Conservation (phyloP, 345 rosid genomes). For the Brassica incana region DNA sequence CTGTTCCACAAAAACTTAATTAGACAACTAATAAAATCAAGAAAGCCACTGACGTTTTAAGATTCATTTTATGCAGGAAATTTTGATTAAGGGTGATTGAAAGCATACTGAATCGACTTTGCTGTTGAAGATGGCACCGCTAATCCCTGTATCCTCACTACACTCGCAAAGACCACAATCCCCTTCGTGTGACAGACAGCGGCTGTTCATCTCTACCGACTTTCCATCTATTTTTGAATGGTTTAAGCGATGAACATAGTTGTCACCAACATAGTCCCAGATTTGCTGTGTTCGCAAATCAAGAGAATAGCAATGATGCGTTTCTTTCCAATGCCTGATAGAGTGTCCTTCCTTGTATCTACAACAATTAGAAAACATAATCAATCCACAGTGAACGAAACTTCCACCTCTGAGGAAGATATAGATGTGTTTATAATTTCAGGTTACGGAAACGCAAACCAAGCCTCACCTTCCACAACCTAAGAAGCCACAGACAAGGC, state of each 20-base stretch:
- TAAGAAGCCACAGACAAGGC: slow-evolving; percentile 87
- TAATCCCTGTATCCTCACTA: slow-evolving; percentile 78
- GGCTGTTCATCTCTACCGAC: slow-evolving; percentile 55
- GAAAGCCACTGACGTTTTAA: neutral
- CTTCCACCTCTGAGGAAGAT: neutral
- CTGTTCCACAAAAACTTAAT: slow-evolving; percentile 41
- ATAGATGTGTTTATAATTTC: neutral
- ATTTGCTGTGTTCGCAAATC: slow-evolving; percentile 89
- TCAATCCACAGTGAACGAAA: neutral
- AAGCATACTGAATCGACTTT: slow-evolving; percentile 83
- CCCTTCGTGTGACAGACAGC: slow-evolving; percentile 60
- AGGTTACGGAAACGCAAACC: neutral
- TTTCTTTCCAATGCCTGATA: slow-evolving; percentile 86
- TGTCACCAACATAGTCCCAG: slow-evolving; percentile 98
- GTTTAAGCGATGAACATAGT: slow-evolving; percentile 87
- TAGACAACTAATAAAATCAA: neutral
- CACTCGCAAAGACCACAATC: slow-evolving; percentile 67
- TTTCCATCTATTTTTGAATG: slow-evolving; percentile 87
- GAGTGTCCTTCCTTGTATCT: slow-evolving; percentile 97
- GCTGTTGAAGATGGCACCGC: slow-evolving; percentile 76
- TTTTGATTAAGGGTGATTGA: neutral
- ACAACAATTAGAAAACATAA: slow-evolving; percentile 19
- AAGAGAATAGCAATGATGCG: slow-evolving; percentile 86
- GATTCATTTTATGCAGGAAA: slow-evolving; percentile 5
- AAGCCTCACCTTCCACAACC: slow-evolving; percentile 89